Conservation (phyloP, 495 filamentous ascomycete genomes). For the Hyaloscypha bicolor region DNA sequence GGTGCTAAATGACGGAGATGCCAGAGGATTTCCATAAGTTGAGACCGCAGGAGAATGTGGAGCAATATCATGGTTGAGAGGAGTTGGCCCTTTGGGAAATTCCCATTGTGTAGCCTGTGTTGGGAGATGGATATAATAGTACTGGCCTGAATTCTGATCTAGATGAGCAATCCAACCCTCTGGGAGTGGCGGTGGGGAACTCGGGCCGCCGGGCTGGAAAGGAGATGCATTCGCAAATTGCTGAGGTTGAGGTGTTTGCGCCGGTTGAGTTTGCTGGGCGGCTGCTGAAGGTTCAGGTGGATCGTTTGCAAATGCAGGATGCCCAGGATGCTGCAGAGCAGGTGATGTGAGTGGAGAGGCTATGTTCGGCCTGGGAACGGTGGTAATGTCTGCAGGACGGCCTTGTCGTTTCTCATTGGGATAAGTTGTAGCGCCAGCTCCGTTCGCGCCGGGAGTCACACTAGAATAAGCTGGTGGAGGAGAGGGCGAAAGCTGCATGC, state of each 20-base stretch:
- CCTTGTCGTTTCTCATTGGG: constrained; percentile 68
- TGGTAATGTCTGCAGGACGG: constrained; percentile 26
- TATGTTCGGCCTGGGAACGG: constrained; percentile 25
- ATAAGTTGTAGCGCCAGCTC: constrained; percentile 59
- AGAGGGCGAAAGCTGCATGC: constrained; percentile 80
- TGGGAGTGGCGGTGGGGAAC: constrained; percentile 87
- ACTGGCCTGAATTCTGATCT: constrained; percentile 92
- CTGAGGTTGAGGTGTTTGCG: constrained; percentile 25
- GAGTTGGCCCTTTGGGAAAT: constrained; percentile 89
- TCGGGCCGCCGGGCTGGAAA: constrained; percentile 61
- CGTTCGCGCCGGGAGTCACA: constrained; percentile 54
- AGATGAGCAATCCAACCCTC: constrained; percentile 99
- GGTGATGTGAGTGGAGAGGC: constrained; percentile 43
- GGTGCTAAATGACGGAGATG: constrained; percentile 68
- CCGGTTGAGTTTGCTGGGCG: constrained; percentile 34
- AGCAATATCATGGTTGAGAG: constrained; percentile 72
- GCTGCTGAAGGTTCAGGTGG: constrained; percentile 36
- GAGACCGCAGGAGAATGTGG: constrained; percentile 81
- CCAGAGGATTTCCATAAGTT: constrained; percentile 76
- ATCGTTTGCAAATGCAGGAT: constrained; percentile 90
- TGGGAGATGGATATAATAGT: constrained; percentile 97
- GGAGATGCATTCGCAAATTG: constrained; percentile 46
- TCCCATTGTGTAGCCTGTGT: constrained; percentile 99
- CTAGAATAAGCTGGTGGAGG: constrained; percentile 93
- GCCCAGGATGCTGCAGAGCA: constrained; percentile 56